phyloP scores from a whole-genome alignment of 306 rosid species.

The Echinosophora koreensis region DNA sequence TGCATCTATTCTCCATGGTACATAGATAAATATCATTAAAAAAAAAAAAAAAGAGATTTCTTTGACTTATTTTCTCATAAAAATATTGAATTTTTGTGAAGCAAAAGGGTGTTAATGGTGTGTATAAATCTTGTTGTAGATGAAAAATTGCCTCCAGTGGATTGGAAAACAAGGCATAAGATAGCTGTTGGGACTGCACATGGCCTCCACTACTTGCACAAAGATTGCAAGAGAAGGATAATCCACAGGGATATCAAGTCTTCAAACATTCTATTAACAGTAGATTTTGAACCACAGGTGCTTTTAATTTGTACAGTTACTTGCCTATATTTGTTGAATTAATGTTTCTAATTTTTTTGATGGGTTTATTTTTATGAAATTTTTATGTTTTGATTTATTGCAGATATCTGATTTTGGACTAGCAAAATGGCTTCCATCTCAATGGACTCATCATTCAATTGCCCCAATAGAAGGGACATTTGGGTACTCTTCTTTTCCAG shows the following conservation, averaged over 20 bases:
- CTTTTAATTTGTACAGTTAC: not conserved
- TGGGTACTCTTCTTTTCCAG: slow-evolving; percentile 62
- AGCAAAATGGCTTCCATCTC: slow-evolving; percentile 98
- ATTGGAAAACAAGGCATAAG: slow-evolving; percentile 88
- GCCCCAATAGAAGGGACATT: slow-evolving; percentile 98
- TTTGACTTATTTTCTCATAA: not conserved
- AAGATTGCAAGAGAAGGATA: slow-evolving; percentile 92
- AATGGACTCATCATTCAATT: slow-evolving; percentile 97
- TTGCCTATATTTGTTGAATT: not conserved
- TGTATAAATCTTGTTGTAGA: slow-evolving; percentile 50
- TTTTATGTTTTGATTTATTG: slow-evolving; percentile 13
- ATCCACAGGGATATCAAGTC: slow-evolving; percentile 91
- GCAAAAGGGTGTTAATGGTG: slow-evolving; percentile 1
- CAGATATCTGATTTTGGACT: slow-evolving; percentile 98
- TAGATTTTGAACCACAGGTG: slow-evolving; percentile 88
- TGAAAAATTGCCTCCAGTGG: slow-evolving; percentile 69
- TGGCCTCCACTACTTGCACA: slow-evolving; percentile 90
- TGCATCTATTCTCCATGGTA: slow-evolving; percentile 93
- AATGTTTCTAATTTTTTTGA: not conserved
- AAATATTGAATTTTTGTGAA: not conserved
- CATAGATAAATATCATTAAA: not conserved
- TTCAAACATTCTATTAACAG: slow-evolving; percentile 73
- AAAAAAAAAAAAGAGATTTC: not conserved
- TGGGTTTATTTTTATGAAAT: not conserved
- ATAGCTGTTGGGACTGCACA: slow-evolving; percentile 83